Conservation (phyloP, 2,329 filamentous ascomycete species). For the Colletotrichum paranaense region DNA sequence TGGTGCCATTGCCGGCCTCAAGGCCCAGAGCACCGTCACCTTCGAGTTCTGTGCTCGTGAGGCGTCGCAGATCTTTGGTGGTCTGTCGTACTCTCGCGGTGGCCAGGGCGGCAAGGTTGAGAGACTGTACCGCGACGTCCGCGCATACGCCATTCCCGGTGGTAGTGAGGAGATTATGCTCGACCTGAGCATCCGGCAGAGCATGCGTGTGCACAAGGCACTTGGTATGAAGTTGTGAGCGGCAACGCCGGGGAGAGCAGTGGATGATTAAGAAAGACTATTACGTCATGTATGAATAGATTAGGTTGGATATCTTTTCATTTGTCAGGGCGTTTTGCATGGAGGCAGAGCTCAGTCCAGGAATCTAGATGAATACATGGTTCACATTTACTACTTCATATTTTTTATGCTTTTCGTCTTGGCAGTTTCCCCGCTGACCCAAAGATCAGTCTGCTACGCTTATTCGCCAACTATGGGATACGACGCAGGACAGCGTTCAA, state of each 20-base stretch:
- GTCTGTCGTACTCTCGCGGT: slow-evolving; percentile 89
- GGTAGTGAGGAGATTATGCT: slow-evolving; percentile 99
- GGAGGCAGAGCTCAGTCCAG: slow-evolving; percentile 21
- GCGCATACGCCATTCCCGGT: slow-evolving; percentile 95
- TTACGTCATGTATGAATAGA: slow-evolving; percentile 34
- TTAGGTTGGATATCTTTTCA: slow-evolving; percentile 19
- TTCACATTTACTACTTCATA: slow-evolving; percentile 3
- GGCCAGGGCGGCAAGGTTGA: slow-evolving; percentile 97
- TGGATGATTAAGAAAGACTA: slow-evolving; percentile 6
- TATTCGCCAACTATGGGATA: neutral
- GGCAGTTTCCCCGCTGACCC: too few species aligned
- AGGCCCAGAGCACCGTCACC: slow-evolving; percentile 92
- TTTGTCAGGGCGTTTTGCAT: slow-evolving; percentile 35
- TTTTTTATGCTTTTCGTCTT: neutral
- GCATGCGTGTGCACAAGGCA: slow-evolving; percentile 86
- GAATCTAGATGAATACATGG: slow-evolving; percentile 22
- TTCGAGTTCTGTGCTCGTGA: slow-evolving; percentile 99
- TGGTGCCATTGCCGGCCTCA: slow-evolving; percentile 91
- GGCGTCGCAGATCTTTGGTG: slow-evolving; percentile 97
- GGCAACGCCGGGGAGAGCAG: neutral
- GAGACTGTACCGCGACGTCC: slow-evolving; percentile 91
- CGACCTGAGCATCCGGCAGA: slow-evolving; percentile 93
- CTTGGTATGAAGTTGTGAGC: slow-evolving; percentile 93
- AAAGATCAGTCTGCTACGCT: too few species aligned
- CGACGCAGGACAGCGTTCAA: neutral